These are phyloP conservation scores for Dactylellina drechsleri DNA, from an alignment of 2,329 filamentous ascomycete species.

Conservation along the genomic window DNA sequence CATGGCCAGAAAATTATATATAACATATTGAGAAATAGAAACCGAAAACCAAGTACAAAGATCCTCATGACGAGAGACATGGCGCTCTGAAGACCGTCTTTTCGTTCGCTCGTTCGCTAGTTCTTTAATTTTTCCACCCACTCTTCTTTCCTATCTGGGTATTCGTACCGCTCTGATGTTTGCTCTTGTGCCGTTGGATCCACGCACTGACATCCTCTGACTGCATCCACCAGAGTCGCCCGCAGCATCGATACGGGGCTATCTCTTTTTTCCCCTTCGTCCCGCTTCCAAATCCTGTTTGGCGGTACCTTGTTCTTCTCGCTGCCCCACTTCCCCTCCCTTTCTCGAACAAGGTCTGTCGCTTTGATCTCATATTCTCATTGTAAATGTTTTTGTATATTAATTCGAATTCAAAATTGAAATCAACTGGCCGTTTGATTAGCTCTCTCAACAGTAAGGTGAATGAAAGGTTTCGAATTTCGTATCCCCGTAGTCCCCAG, in stretches of 20 bases:
- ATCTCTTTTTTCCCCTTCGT: conserved; percentile 37
- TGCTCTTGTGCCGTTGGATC: conserved; percentile 31
- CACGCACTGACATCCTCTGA: conserved; percentile 42
- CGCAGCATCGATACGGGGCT: conserved; percentile 36
- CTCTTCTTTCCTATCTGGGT: not conserved
- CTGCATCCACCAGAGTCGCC: conserved; percentile 21
- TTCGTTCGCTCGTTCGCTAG: not conserved
- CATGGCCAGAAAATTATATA: no score
- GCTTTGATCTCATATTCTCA: no score
- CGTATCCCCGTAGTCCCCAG: conserved; percentile 13
- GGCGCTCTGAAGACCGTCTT: no score
- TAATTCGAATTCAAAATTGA: not conserved
- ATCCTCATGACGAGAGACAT: no score
- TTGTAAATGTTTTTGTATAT: no score
- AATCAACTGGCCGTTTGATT: conserved; percentile 15
- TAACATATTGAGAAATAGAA: no score
- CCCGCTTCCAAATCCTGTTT: conserved; percentile 55
- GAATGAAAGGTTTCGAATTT: conserved; percentile 16
- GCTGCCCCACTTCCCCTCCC: conserved; percentile 23
- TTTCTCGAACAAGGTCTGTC: not conserved
- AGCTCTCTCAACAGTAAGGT: conserved; percentile 6
- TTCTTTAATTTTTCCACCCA: not conserved
- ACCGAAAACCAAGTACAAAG: no score
- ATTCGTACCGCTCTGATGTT: not conserved
- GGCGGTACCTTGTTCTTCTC: conserved; percentile 32